These are phyloP conservation scores for Takashimella tepidaria DNA, from an alignment of 1,284 basidiomycete species.

Conservation along the genomic window DNA sequence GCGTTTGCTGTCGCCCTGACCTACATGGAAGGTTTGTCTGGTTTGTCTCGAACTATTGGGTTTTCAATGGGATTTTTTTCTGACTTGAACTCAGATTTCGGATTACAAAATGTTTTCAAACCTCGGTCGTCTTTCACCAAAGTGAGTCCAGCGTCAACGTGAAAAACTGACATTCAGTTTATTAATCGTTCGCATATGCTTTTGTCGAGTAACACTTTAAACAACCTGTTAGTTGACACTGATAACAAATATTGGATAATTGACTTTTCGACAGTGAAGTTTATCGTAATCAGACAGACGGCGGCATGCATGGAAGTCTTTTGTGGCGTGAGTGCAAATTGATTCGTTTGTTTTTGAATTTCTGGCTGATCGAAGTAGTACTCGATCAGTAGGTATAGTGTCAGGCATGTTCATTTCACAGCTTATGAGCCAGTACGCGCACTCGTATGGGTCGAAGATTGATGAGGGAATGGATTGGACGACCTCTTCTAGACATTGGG, in stretches of 20 bases:
- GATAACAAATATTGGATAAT: conserved; percentile 7
- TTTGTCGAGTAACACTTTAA: conserved; percentile 78
- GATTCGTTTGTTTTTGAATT: too few relatives aligned
- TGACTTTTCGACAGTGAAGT: conserved; percentile 58
- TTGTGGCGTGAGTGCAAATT: conserved; percentile 58
- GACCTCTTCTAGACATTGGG: conserved; percentile 72
- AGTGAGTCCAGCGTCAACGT: too few relatives aligned
- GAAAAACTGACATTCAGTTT: too few relatives aligned
- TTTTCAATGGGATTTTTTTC: too few relatives aligned
- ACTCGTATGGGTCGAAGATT: conserved; percentile 84
- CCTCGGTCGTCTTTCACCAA: conserved; percentile 70
- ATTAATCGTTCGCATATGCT: conserved; percentile 77
- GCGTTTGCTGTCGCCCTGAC: conserved; percentile 72
- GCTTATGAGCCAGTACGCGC: conserved; percentile 60
- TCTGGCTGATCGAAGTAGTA: conserved; percentile 45
- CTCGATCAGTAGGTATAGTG: conserved; percentile 60
- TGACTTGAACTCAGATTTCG: conserved; percentile 54
- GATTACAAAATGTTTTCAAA: conserved; percentile 66
- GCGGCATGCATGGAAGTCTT: conserved; percentile 67
- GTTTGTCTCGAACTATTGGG: not conserved
- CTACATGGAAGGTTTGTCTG: conserved; percentile 57
- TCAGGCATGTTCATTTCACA: too few relatives aligned
- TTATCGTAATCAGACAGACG: conserved; percentile 83
- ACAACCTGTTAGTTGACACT: conserved; percentile 62
- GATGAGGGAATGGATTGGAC: conserved; percentile 79